Evolutionary conservation across 805 yeast genomes (phyloP), one percentile per base, ranked within the genome.

Genomic region (Candida silvatica): DNA sequence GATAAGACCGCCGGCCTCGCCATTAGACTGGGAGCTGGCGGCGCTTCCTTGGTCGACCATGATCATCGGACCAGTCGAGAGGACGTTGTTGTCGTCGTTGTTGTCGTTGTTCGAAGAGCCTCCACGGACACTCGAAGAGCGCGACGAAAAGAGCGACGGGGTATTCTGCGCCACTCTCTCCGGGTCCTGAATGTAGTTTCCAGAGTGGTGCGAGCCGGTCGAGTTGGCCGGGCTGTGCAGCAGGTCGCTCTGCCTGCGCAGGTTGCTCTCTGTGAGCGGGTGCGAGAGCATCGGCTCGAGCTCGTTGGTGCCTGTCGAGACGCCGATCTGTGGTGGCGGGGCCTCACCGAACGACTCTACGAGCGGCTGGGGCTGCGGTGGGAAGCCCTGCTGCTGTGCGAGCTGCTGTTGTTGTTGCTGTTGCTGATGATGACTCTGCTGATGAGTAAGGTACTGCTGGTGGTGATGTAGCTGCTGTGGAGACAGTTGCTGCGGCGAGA

Each of bases 71-170:
- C 25, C 16, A 12, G n/a, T 26, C 24, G 5, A 26, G 9, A 20
- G 16, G 25, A 39, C 22, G 7, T 32, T 8, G 12, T 22, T 7
- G 11, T 22, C 11, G n/a, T n/a, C n/a, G n/a, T n/a, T n/a, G n/a
- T n/a, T 27, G 14, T 8, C 15, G 30, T 26, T 30, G 17, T 16
- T 31, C 37, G 6, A 30, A 26, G 5, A 43, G 44, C 24, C 60
- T n/a, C n/a, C n/a, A n/a, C n/a, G n/a, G n/a, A n/a, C n/a, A 53
- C 60, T 47, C 33, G 66, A 44, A 3, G 62, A 47, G 28, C 62
- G 65, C 0, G 70, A 54, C 32, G 74, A 66, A 50, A 76, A 75
- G 12, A 76, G 52, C 0, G 80, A 74, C 0, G 80, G 80, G 0
- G 79, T 74, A 27, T 55, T 59, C 4, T 66, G 67, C 0, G 64